Base-by-base conservation (phyloP, 2,329 filamentous ascomycete species). In the Zymoseptoria brevis region DNA sequence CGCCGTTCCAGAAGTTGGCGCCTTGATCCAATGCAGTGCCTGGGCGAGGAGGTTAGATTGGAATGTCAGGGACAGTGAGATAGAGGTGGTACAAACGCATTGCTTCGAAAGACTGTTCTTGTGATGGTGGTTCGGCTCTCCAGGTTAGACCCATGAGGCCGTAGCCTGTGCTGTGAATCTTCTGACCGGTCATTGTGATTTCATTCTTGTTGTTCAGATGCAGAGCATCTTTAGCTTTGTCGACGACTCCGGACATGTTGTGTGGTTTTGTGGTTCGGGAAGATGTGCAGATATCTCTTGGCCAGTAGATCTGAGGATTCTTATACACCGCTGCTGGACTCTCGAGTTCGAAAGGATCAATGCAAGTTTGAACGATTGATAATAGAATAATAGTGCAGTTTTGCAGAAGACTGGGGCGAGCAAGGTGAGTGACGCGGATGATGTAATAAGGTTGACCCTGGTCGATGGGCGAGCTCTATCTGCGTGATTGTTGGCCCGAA, bases 121-220 rank as follows among this genome's bases (percentile, higher is more conserved):
- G 62, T 5, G 73, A 64, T 5, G 68, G 73, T 4, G 76, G 76
- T 41, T 69, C 71, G 4, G 62, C 59, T 54, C 76, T 72, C 78
- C 77, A 79, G 58, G 78, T 80, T 1, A 80, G 67, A 55, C 78
- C 76, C 78, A 80, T 80, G 9, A 80, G 70, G 51, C 78, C 78
- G 63, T 74, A 80, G 67, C 78, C 78, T 19, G 75, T 73, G 19
- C 69, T 60, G 29, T 65, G 61, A 45, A 72, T 53, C 21, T 66
- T 59, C 3, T 62, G 51, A 45, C 68, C 68, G 26, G 63, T 59
- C 9, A 71, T 60, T 19, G 57, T 65, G 59, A 67, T 59, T 13
- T 60, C 56, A 29, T 62, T 56, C 19, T 49, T 53, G 6, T 64
- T 61, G 57, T 58, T 53, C 29, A 66, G 19, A 53, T 64, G 61